phyloP scores from a whole-genome alignment of 192 early-diverging fungal genomes.

The Coemansia sp. region DNA sequence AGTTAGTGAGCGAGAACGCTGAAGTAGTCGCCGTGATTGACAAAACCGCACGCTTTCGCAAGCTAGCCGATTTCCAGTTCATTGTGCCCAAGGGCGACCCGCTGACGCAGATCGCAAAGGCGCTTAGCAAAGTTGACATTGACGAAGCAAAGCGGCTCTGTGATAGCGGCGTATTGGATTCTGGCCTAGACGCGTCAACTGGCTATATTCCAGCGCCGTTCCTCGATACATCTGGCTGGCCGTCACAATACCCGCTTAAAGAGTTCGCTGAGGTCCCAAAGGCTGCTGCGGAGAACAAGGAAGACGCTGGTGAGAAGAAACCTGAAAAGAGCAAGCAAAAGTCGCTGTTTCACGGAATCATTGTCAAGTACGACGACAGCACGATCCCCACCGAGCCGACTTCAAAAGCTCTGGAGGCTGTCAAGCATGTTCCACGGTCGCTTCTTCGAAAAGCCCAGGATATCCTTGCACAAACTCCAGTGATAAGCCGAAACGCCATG shows the following conservation, averaged over 20 bases:
- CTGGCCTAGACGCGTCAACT: not conserved
- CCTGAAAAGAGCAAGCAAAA: not conserved
- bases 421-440: slow-evolving; percentile 13
- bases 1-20: slow-evolving; percentile 9
- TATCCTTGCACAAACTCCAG: slow-evolving; percentile 34
- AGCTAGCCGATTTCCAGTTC: slow-evolving; percentile 48
- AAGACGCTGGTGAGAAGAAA: not conserved
- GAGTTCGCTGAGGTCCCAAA: not conserved
- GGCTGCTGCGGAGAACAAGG: not conserved
- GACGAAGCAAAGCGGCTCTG: slow-evolving; percentile 29
- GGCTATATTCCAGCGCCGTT: slow-evolving; percentile 46
- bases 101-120: slow-evolving; percentile 9
- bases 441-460: slow-evolving; percentile 17
- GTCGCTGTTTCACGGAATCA: slow-evolving; percentile 16
- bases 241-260: slow-evolving; percentile 22
- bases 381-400: slow-evolving; percentile 20
- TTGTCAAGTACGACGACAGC: slow-evolving; percentile 15
- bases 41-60: slow-evolving; percentile 53
- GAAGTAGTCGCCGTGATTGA: slow-evolving; percentile 41
- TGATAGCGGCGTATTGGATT: slow-evolving; percentile 23
- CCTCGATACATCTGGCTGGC: slow-evolving; percentile 41
- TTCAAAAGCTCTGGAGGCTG: slow-evolving; percentile 13
- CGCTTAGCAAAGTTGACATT: slow-evolving; percentile 22
- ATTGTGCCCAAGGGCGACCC: slow-evolving; percentile 32
- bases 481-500: slow-evolving; percentile 46